phyloP scores from a whole-genome alignment of 2,329 filamentous ascomycete species.

The Penicillium sp. region DNA sequence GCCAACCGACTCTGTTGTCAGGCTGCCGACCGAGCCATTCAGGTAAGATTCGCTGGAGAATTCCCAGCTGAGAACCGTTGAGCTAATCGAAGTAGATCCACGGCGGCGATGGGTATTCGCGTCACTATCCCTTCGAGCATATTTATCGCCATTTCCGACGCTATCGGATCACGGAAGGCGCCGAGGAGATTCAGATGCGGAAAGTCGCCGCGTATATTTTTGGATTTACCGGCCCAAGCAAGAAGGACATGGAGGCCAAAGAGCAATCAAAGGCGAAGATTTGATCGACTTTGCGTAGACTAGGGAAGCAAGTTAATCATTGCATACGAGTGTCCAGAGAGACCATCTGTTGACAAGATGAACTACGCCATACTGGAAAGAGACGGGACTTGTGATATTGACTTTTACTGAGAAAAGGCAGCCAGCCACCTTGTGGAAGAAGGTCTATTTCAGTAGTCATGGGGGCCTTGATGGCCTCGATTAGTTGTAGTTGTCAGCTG shows the following conservation, averaged over 20 bases:
- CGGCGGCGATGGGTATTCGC: conserved; percentile 61
- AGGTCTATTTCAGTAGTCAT: too few species aligned
- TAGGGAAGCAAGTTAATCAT: too few species aligned
- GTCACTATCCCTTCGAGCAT: conserved; percentile 64
- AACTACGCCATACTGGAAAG: too few species aligned
- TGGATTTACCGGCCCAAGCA: conserved; percentile 41
- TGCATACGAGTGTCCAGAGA: too few species aligned
- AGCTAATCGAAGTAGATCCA: conserved; percentile 40
- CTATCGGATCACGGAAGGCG: conserved; percentile 65
- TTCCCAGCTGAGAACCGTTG: neutral
- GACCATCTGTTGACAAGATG: too few species aligned
- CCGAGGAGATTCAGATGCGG: conserved; percentile 68
- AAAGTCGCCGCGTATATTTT: conserved; percentile 63
- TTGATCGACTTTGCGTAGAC: neutral
- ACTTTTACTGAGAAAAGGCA: too few species aligned
- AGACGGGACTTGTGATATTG: too few species aligned
- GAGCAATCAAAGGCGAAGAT: conserved; percentile 15
- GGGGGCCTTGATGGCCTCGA: too few species aligned
- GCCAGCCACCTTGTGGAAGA: too few species aligned
- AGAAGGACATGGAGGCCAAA: conserved; percentile 6
- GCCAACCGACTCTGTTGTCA: conserved; percentile 62
- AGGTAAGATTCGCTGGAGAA: conserved; percentile 38
- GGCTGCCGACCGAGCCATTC: conserved; percentile 63
- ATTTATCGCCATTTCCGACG: conserved; percentile 66
- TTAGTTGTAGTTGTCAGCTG: neutral